Evolutionary conservation across 345 rosid species (phyloP), one percentile per base, ranked within the genome.

Genomic region (Capsella bursapastoris): DNA sequence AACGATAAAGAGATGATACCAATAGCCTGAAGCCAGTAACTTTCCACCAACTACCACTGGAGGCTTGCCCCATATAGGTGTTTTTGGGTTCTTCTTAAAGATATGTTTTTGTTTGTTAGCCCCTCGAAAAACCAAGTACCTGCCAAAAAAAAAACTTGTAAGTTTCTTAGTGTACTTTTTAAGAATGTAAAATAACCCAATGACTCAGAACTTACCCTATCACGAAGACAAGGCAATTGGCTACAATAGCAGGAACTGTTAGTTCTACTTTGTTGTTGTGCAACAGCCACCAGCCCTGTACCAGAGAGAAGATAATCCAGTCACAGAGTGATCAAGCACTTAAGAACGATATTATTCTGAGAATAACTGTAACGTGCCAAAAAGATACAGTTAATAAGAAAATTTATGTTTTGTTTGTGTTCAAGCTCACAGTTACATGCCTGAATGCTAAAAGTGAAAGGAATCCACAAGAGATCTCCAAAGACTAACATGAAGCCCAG

Each of bases 361-460:
- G 35, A 57, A 70, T 6, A 28, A 41, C 4, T 50, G 27, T 31
- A 3, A 45, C 61, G 40, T 48, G 62, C 44, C 22, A 59, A 32
- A 18, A n/a, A 37, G 16, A 35, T 13, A 50, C 32, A 32, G 3
- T 34, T 47, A n/a, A 18, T 5, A 40, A 22, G 16, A 43, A 34
- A 29, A 41, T 7, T 14, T 5, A 32, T 59, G 13, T 48, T 1
- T 16, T 15, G 48, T 50, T 32, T n/a, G 51, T 35, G 16, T 18
- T 72, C 9, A n/a, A 37, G 78, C 58, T 65, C 53, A 45, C 2
- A 68, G 15, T 59, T 55, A 86, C 84, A 62, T 88, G 75, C 98
- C 97, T 88, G 98, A 79, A 94, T 94, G 83, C 95, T 94, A 76
- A 94, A 90, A 40, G 96, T 87, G 87, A 91, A 90, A 79, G 98